Evolutionary conservation across 257 asterid species (phyloP).

Genomic region (Solanum chilense): DNA sequence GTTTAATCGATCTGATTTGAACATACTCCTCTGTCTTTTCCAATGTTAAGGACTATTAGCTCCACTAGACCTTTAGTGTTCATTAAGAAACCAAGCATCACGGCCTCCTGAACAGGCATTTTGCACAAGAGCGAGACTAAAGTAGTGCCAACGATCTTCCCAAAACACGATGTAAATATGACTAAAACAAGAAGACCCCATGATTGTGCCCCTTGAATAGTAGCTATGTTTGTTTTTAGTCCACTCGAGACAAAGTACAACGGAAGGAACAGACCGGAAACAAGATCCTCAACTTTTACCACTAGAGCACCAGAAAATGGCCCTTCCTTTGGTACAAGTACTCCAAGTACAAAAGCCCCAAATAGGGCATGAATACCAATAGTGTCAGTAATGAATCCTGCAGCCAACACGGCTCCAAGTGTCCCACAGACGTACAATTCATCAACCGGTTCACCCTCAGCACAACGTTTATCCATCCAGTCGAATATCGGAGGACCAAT

Average conservation of each 20-base stretch:
- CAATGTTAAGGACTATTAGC: constrained; percentile 40
- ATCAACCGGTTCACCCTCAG: constrained; percentile 21
- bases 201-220: constrained; percentile 28
- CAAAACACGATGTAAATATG: constrained; percentile 27
- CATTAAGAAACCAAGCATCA: constrained; percentile 30
- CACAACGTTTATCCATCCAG: constrained; percentile 18
- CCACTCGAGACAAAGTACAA: constrained; percentile 37
- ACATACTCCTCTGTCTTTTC: constrained; percentile 28
- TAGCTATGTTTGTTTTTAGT: constrained; percentile 29
- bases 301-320: constrained; percentile 25
- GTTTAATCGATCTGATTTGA: not conserved
- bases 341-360: constrained; percentile 20
- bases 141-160: constrained; percentile 36
- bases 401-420: constrained; percentile 11
- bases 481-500: constrained; percentile 14
- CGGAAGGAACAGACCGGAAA: constrained; percentile 31
- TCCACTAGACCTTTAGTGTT: constrained; percentile 43
- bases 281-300: constrained; percentile 35
- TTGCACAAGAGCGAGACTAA: constrained; percentile 12
- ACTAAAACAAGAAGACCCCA: constrained; percentile 41
- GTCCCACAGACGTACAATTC: constrained; percentile 16
- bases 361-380: constrained; percentile 28
- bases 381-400: constrained; percentile 17
- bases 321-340: constrained; percentile 29
- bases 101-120: constrained; percentile 21